Base-by-base conservation (phyloP, 2,329 filamentous ascomycete species). In the Tolypocladium album region DNA sequence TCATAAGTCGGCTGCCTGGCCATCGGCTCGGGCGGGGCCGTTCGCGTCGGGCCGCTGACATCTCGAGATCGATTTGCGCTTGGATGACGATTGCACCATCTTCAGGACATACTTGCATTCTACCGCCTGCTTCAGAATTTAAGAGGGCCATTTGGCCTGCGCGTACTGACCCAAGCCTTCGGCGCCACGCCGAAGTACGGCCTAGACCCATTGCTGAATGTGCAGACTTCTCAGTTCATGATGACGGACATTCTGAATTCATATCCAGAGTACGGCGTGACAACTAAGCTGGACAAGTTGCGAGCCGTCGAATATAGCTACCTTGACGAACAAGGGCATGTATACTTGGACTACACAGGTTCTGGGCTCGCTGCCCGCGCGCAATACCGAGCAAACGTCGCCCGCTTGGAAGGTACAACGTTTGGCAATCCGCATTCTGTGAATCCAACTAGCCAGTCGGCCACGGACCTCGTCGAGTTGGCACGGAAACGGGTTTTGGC, bases 311-410 rank as follows among this genome's bases (percentile, higher is more conserved):
- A 76, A 42, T 77, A 77, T 59, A 60, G 64, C 34, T 73, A 72
- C 42, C 70, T 77, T 22, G 73, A 76, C 62, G 65, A 70, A 38
- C 68, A 76, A 40, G 59, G 67, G 47, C 75, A 77, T 45, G 64
- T 74, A 3, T 77, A 77, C 57, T 67, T 77, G 4, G 75, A 77
- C 67, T 77, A 76, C 63, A 74, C 74, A 0, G 75, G 75, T 15
- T 66, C 74, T 0, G 70, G 74, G 0, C 70, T 77, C 2, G 68
- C 72, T 0, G 68, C 74, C 3, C 65, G 64, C 1, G 58, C 67
- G 1, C 75, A 77, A 63, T 61, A 70, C 55, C 61, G 59, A 3
- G 69, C 70, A 1, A 73, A 75, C 58, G 63, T 67, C 9, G 60
- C 62, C 24, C 72, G 74, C 0, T 64, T 75, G 4, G 58, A 64